A percentile compares a stretch with the other conserved stretches of the same genome.
These are phyloP conservation scores for Taphrina sp. DNA, from an alignment of 1,139 yeast genomes.

Conservation along the genomic window DNA sequence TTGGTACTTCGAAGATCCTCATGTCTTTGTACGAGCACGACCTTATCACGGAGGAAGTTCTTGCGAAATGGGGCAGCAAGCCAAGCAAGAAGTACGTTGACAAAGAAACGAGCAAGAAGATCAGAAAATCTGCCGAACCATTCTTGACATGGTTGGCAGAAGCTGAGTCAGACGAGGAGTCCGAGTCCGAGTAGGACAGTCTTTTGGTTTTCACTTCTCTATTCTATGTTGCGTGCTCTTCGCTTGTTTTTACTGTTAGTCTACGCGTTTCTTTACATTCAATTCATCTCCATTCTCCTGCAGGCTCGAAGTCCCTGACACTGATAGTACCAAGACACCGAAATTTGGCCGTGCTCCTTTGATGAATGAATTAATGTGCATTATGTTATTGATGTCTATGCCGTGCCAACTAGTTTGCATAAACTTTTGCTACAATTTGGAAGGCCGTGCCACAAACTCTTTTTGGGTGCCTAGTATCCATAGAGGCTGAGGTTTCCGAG, in stretches of 20 bases:
- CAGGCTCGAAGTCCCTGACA: no score
- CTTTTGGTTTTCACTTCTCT: neutral
- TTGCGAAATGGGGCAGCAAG: conserved; percentile 83
- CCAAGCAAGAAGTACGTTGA: conserved; percentile 92
- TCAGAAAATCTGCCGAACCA: conserved; percentile 93
- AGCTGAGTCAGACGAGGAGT: conserved; percentile 79
- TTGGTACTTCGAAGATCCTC: conserved; percentile 74
- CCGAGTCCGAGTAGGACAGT: conserved; percentile 45
- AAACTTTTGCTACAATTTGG: no score
- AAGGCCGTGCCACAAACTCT: no score
- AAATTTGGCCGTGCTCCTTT: no score
- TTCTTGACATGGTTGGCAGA: conserved; percentile 91
- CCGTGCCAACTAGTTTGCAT: no score
- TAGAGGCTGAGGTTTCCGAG: no score
- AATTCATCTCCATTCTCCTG: neutral
- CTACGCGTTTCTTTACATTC: neutral
- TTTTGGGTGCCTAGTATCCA: no score
- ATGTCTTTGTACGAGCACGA: conserved; percentile 80
- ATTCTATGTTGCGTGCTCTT: no score
- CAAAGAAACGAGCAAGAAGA: conserved; percentile 87
- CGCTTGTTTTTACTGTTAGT: no score
- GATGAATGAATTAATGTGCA: no score
- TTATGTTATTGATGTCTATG: no score
- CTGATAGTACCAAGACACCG: no score
- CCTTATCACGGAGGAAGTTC: conserved; percentile 75